Base-by-base conservation (phyloP, 768 basidiomycete genomes). In the Lyophyllum atratum region DNA sequence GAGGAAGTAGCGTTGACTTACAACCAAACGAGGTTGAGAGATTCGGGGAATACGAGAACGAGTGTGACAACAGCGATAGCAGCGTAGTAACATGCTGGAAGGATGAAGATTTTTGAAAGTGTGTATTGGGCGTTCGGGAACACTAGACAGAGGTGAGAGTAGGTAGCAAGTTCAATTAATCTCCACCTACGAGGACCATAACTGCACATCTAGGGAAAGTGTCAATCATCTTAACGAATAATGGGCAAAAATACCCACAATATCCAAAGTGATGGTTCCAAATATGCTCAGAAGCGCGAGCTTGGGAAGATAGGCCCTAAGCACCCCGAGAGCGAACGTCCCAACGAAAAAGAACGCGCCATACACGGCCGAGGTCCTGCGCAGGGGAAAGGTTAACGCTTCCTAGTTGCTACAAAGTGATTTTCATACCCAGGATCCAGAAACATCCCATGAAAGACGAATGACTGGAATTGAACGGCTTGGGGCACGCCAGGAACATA, bases 321-420 rank as follows among this genome's bases (percentile, higher is more conserved):
- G 28, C 9, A 66, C 66, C 1, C 74, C 79, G 12, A 81, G 56
- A 22, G 63, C 65, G 52, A 77, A 79, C 1, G 76, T 71, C 9
- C 79, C 79, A 40, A 79, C 62, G 55, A 78, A 80, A 25, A 81
- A 66, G 50, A 80, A 74, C 6, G 64, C 76, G 11, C 78, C 79
- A 62, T 76, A 78, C 0, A 80, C 77, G 9, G 74, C 77, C 1
- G 78, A 77, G 9, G 73, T 69, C 22, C 75, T 78, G 39, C 25
- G 34, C 21, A 22, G 44, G 40, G 4, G 12, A 31, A 19, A 40
- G 40, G 12, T 17, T 11, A 48, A 59, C 56, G 46, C 64, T 26
- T 78, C 68, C 21, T 72, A 77, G 59, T 75, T 77, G 57, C 71
- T 73, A 70, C 81, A 76, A 53, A 34, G 72, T 54, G 2, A n/a